phyloP scores from a whole-genome alignment of 2,329 filamentous ascomycete genomes.

The Achaetomium macrosporum region DNA sequence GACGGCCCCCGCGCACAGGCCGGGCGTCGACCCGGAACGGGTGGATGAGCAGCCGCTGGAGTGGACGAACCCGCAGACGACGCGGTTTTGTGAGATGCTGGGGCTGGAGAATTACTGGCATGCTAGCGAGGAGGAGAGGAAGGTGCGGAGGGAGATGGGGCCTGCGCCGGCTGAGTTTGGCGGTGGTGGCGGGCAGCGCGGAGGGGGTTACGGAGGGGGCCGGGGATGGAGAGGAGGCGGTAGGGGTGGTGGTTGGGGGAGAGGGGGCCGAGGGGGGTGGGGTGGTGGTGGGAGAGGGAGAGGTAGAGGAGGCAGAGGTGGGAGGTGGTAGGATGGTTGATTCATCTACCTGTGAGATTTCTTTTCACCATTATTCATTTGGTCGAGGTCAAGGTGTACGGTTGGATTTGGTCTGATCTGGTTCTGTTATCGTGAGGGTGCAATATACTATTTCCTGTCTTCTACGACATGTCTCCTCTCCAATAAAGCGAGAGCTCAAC shows the following conservation, averaged over 20 bases:
- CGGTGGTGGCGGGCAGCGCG: conserved; percentile 29
- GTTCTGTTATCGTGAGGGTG: not conserved
- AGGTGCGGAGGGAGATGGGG: conserved; percentile 50
- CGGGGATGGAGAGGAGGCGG: conserved; percentile 35
- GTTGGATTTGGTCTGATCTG: not conserved
- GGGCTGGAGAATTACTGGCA: conserved; percentile 71
- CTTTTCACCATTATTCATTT: not conserved
- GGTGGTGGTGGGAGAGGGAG: conserved; percentile 16
- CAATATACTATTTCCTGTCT: not conserved
- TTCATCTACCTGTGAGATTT: not conserved
- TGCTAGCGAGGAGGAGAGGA: conserved; percentile 64
- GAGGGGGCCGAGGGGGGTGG: conserved; percentile 27
- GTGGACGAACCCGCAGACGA: conserved; percentile 83
- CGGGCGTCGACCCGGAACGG: conserved; percentile 48
- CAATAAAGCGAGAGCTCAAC: conserved; percentile 42
- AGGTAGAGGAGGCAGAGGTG: conserved; percentile 13
- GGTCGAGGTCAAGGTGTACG: not conserved
- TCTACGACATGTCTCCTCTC: conserved; percentile 36
- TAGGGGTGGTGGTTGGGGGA: conserved; percentile 33
- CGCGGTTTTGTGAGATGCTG: conserved; percentile 71
- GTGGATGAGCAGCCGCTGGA: conserved; percentile 64
- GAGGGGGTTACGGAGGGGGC: conserved; percentile 34
- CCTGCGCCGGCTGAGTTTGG: conserved; percentile 41
- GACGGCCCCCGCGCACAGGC: conserved; percentile 68
- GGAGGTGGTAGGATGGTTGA: not conserved